Evolutionary conservation across 1,139 yeast genomes (phyloP), one percentile per base, ranked within the genome.

Genomic region (Candida pseudoviswanathii): DNA sequence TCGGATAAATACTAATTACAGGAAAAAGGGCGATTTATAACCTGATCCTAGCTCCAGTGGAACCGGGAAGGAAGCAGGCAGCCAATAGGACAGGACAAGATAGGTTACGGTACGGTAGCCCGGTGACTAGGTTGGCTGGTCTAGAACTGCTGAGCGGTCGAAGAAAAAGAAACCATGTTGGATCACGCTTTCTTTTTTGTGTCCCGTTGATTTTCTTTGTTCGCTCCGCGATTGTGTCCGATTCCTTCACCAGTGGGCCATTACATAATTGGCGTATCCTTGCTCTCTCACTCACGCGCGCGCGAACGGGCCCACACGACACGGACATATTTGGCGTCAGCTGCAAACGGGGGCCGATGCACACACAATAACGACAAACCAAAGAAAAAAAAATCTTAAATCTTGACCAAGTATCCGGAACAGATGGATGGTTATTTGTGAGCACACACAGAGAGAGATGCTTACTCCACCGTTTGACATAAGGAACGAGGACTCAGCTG

Each of bases 101-200:
- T 16, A 16, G 16, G 16, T 16, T 16, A 16, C 16, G 16, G 16
- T 16, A 16, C 16, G 16, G 16, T 16, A 16, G 16, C 16, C 16
- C 16, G 16, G 16, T 16, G 16, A 16, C 16, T 16, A 16, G 16
- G 16, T 16, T 16, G 16, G 16, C 32, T 30, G 36, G 36, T 32
- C 36, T 32, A 32, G 36, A 32, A n/a, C 11, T 10, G 7, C 4
- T 7, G 6, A 32, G 4, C 11, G 36, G 9, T 3, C 2, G 10
- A 36, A 24, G 25, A 6, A n/a, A 37, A 37, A 25, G 41, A 25
- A 37, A 37, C 41, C 40, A 37, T 10, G 22, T 8, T 27, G 11
- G 40, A 37, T 37, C 41, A 37, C 41, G 30, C 41, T 5, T 37
- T 37, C 26, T 37, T 25, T 25, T 25, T 37, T 37, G 16, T 16